Percentiles rank a stretch among this genome's conserved stretches.
Conservation (phyloP, 1,284 basidiomycete genomes). For the Chiua sp. region DNA sequence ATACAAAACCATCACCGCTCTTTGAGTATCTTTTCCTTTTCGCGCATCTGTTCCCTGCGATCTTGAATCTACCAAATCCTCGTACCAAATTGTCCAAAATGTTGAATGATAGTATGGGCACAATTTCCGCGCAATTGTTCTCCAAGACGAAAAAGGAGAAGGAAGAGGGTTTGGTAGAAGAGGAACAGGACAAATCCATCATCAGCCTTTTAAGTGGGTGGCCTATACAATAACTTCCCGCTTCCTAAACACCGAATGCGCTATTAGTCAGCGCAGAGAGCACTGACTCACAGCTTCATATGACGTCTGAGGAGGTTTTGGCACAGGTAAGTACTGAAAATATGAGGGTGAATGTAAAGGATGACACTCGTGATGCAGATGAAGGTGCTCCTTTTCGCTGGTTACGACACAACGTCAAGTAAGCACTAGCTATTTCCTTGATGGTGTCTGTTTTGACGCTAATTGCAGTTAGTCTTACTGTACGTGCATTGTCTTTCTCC, state of each 20-base stretch:
- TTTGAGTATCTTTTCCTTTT: slow-evolving; percentile 46
- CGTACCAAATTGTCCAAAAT: slow-evolving; percentile 39
- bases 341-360: not conserved
- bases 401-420: slow-evolving; percentile 52
- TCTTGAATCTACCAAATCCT: slow-evolving; percentile 50
- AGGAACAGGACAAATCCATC: slow-evolving; percentile 51
- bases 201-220: slow-evolving; percentile 57
- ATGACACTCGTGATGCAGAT: slow-evolving; percentile 6
- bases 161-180: slow-evolving; percentile 29
- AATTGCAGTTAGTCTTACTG: slow-evolving; percentile 22
- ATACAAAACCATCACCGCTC: slow-evolving; percentile 31
- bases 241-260: not conserved
- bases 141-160: slow-evolving; percentile 48
- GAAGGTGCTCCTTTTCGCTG: slow-evolving; percentile 45
- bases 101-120: slow-evolving; percentile 45
- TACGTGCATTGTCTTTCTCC: slow-evolving; percentile 3
- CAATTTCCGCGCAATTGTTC: slow-evolving; percentile 53
- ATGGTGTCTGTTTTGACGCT: not conserved
- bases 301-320: slow-evolving; percentile 60
- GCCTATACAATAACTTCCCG: not conserved
- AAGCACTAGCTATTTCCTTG: slow-evolving; percentile 11
- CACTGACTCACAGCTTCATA: slow-evolving; percentile 34
- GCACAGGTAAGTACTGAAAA: slow-evolving; percentile 47
- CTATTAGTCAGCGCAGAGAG: slow-evolving; percentile 59
- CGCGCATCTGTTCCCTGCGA: slow-evolving; percentile 47